These are phyloP conservation scores for Sicyos edulis DNA, from an alignment of 306 rosid genomes.

Conservation along the genomic window DNA sequence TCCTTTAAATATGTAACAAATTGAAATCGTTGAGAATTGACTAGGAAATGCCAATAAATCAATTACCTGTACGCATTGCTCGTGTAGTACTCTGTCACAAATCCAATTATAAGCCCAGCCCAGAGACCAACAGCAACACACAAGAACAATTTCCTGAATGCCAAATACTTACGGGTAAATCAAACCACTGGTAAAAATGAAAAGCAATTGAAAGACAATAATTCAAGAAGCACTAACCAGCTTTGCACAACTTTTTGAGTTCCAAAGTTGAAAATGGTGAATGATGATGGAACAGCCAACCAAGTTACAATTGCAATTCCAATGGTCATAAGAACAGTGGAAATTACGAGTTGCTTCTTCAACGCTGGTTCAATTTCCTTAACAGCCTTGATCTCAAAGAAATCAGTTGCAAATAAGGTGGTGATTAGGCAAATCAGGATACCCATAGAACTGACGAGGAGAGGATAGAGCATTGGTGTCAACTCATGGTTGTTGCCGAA, in stretches of 20 bases:
- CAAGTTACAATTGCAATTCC: conserved; percentile 69
- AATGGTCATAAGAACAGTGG: conserved; percentile 71
- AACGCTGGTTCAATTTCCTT: conserved; percentile 90
- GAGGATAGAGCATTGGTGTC: conserved; percentile 83
- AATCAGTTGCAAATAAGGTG: conserved; percentile 87
- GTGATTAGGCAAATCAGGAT: conserved; percentile 79
- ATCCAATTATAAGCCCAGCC: conserved; percentile 95
- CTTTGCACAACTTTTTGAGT: conserved; percentile 67
- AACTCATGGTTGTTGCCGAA: conserved; percentile 82
- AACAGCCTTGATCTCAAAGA: conserved; percentile 90
- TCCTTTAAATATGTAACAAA: neutral
- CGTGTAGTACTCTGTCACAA: conserved; percentile 85
- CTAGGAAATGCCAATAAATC: conserved; percentile 10
- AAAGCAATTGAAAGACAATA: neutral
- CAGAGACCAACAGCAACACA: conserved; percentile 91
- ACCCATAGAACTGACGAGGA: conserved; percentile 76
- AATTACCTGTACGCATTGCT: conserved; percentile 90
- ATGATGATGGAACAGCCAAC: conserved; percentile 77
- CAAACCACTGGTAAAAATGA: neutral
- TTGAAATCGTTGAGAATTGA: neutral
- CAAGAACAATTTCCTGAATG: conserved; percentile 78
- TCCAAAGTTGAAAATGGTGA: conserved; percentile 81
- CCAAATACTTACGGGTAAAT: neutral
- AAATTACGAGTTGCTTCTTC: conserved; percentile 79
- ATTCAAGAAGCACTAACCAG: conserved; percentile 42